Conservation (phyloP, 2,329 filamentous ascomycete genomes). For the Davidsoniella australis region DNA sequence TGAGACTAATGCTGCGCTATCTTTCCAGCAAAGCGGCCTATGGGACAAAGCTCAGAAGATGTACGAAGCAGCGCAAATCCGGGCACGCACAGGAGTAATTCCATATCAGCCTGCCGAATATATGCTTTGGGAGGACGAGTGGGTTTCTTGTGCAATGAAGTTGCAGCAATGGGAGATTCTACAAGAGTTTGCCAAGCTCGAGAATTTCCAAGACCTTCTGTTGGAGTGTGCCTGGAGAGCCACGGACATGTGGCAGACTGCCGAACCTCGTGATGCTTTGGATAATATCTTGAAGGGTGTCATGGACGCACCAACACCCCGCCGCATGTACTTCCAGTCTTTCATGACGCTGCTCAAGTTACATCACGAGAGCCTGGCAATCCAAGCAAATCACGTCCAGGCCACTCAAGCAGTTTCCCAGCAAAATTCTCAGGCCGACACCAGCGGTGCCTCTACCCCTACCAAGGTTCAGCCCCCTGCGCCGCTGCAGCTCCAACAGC, state of each 20-base stretch:
- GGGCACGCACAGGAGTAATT: conserved; percentile 86
- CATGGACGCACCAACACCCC: conserved; percentile 88
- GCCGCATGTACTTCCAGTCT: conserved; percentile 90
- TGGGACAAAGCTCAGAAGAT: conserved; percentile 98
- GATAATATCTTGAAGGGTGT: conserved; percentile 92
- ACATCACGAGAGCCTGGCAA: conserved; percentile 29
- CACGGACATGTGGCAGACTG: conserved; percentile 83
- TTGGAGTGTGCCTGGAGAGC: conserved; percentile 92
- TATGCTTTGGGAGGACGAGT: conserved; percentile 98
- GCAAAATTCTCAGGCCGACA: neutral
- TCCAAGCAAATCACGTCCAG: conserved; percentile 42
- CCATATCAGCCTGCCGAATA: conserved; percentile 95
- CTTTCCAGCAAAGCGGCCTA: conserved; percentile 96
- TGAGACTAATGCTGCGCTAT: conserved; percentile 91
- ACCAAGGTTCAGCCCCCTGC: neutral
- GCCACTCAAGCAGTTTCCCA: conserved; percentile 31
- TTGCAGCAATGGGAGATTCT: conserved; percentile 98
- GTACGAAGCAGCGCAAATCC: conserved; percentile 93
- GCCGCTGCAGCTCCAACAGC: neutral
- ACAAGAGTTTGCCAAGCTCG: conserved; percentile 94
- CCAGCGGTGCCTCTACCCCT: neutral
- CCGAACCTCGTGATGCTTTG: conserved; percentile 72
- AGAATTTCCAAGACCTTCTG: conserved; percentile 92
- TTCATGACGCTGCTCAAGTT: conserved; percentile 95
- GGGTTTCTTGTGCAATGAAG: conserved; percentile 94